Evolutionary conservation across 345 rosid genomes (phyloP), one percentile per base, ranked within the genome.

Genomic region (Salix arbutifolia): DNA sequence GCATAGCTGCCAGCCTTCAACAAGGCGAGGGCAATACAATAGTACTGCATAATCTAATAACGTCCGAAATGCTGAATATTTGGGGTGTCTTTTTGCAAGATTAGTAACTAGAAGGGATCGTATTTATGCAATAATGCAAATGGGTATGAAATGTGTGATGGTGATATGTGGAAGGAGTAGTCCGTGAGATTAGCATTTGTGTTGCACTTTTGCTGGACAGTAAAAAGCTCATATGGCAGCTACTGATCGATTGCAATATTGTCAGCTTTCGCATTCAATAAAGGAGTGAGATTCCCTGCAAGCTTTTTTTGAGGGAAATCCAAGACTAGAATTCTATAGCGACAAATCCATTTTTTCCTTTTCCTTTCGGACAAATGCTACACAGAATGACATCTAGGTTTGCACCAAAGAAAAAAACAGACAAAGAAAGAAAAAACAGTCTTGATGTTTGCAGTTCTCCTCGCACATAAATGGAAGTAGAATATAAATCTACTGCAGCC

Each of bases 241-340:
- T 7, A 28, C 14, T 42, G 31, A 67, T 16, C 14, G 53, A 53
- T 38, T 3, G 46, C 62, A 18, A 17, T 23, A 23, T 69, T 67
- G 81, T 71, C 76, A 72, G 72, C 76, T 66, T 53, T 78, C 11
- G 35, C 23, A 65, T 73, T 23, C 56, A 37, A 65, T 50, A 38
- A 71, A 67, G 48, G 76, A 30, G 25, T 13, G 67, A 42, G 48
- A 72, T 72, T 72, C 73, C 72, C 23, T 53, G 18, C 31, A 17
- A 52, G 67, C 66, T 56, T 65, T 66, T 64, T 23, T 65, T 26
- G 8, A 50, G 50, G 37, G 48, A 67, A 37, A 67, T 50, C 50
- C 33, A 26, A 35, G 35, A 17, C 65, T 17, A 48, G 13, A 31
- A 2, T 35, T 62, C 40, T 18, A 71, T 18, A 37, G 40, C 71